These are phyloP conservation scores for Paramecium pentaurelia DNA, from an alignment of 73 alveolate genomes.

Conservation along the genomic window DNA sequence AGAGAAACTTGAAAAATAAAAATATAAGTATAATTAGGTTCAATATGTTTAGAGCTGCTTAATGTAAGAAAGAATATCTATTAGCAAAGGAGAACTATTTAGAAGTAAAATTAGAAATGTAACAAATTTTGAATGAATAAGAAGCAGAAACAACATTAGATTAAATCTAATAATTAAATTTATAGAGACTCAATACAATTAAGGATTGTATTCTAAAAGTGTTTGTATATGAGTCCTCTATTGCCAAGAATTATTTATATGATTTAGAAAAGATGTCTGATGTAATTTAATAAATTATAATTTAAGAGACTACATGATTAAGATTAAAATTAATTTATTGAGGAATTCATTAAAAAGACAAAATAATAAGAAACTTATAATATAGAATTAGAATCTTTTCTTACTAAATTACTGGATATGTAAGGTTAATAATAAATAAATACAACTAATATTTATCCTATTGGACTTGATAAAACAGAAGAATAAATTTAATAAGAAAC, in stretches of 20 bases:
- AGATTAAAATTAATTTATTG: neutral
- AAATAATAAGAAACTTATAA: neutral
- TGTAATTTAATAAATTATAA: neutral
- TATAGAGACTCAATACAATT: neutral
- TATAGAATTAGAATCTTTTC: neutral
- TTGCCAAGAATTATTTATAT: neutral
- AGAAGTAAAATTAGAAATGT: neutral
- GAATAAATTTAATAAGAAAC: neutral
- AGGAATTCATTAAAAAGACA: neutral
- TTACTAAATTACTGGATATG: neutral
- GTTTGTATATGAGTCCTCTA: neutral
- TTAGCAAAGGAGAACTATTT: neutral
- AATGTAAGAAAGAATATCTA: neutral
- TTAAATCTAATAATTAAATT: neutral
- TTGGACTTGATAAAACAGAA: neutral
- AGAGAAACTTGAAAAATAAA: neutral
- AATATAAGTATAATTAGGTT: neutral
- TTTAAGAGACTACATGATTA: neutral
- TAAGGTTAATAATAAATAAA: neutral
- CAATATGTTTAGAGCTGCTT: neutral
- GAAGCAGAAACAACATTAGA: neutral
- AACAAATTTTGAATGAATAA: neutral
- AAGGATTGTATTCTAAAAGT: neutral
- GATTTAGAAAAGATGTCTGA: constrained; percentile 44
- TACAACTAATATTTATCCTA: neutral